phyloP scores from a whole-genome alignment of 192 early-diverging fungal species.

The Gigaspora rosea region DNA sequence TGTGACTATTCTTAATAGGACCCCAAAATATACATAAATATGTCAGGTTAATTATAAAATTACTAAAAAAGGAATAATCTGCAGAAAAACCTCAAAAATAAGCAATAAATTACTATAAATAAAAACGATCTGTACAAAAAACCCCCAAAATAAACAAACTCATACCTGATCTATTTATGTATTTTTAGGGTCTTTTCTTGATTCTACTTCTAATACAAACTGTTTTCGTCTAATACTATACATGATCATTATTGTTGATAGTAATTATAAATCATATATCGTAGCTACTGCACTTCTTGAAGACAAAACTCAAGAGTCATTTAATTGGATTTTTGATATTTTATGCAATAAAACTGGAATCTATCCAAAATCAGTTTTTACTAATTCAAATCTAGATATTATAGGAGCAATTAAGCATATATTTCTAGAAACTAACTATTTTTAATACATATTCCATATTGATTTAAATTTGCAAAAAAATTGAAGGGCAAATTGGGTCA shows the following conservation, averaged over 20 bases:
- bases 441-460: neutral
- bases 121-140: too few species aligned
- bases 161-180: too few species aligned
- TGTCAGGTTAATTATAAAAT: too few species aligned
- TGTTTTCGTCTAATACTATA: neutral
- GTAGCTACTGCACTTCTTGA: neutral
- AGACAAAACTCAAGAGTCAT: neutral
- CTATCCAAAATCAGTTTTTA: neutral
- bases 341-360: neutral
- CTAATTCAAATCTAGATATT: neutral
- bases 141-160: too few species aligned
- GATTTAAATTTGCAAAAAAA: conserved; percentile 1
- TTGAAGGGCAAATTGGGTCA: neutral
- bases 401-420: neutral
- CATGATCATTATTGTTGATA: neutral
- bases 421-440: neutral
- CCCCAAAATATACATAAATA: too few species aligned
- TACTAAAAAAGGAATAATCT: too few species aligned
- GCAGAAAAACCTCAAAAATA: too few species aligned
- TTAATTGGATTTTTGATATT: neutral
- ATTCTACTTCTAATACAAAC: neutral
- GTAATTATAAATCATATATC: neutral
- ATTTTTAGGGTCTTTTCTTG: too few species aligned
- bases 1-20: neutral
- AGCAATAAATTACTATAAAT: too few species aligned